A percentile compares a stretch with the other conserved stretches of the same genome.
Evolutionary conservation across 2,329 filamentous ascomycete species (phyloP).

Genomic region (Colletotrichum siamense): DNA sequence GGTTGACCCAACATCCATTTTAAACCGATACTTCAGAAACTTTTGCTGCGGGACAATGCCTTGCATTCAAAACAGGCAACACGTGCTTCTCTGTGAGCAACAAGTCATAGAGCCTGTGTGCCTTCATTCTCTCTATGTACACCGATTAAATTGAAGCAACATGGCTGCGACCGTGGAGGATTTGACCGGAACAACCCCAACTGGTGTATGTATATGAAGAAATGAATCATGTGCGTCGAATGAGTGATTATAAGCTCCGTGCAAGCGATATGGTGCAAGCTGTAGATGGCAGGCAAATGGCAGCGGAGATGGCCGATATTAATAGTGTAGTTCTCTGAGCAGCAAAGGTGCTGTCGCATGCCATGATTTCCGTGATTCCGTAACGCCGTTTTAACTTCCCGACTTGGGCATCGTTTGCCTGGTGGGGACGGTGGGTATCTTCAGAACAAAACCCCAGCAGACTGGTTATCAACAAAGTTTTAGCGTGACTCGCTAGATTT

Average conservation of each 20-base stretch:
- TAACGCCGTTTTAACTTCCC: conserved; percentile 6
- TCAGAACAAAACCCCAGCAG: conserved; percentile 14
- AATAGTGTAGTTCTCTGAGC: not conserved
- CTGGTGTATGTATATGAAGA: conserved; percentile 10
- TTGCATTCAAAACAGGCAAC: not conserved
- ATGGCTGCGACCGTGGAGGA: not conserved
- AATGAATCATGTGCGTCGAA: conserved; percentile 22
- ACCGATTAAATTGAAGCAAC: conserved; percentile 5
- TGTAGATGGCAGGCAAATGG: not conserved
- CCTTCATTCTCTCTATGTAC: not conserved
- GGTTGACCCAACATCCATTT: not conserved
- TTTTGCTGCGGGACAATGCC: not conserved
- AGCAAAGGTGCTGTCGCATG: not conserved
- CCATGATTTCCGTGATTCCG: conserved; percentile 2
- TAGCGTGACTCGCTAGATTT: not conserved
- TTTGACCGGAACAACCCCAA: not conserved
- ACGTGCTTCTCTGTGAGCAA: not conserved
- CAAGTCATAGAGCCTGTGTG: not conserved
- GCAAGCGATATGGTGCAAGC: not conserved
- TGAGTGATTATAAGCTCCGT: conserved; percentile 2
- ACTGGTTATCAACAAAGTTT: not conserved
- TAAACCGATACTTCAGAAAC: not conserved
- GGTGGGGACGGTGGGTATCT: conserved; percentile 18
- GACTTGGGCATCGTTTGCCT: not conserved
- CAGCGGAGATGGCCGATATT: not conserved